phyloP scores from a whole-genome alignment of 176 grass and related monocot species.

The Cenchrus purpureus region DNA sequence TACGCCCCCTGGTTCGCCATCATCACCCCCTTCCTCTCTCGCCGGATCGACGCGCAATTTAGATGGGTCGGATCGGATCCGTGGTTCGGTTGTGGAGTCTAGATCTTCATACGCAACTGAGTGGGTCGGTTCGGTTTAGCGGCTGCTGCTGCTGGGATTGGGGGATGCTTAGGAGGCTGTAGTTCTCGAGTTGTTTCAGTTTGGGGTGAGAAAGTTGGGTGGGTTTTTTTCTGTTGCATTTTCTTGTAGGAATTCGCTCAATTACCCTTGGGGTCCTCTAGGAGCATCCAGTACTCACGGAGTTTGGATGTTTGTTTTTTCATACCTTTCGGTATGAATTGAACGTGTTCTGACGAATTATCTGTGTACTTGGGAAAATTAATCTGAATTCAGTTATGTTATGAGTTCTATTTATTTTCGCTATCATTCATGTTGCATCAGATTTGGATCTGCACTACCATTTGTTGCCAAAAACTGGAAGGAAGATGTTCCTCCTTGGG shows the following conservation, averaged over 20 bases:
- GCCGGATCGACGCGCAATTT: not conserved
- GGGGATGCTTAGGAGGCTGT: not conserved
- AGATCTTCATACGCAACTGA: not conserved
- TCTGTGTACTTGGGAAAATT: not conserved
- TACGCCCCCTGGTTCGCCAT: slow-evolving; percentile 70
- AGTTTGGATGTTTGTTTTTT: not conserved
- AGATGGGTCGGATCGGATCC: slow-evolving; percentile 21
- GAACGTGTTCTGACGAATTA: not conserved
- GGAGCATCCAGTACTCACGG: not conserved
- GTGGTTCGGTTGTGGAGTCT: slow-evolving; percentile 2
- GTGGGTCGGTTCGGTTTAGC: not conserved
- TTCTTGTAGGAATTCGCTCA: not conserved
- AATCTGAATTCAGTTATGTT: not conserved
- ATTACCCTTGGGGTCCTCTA: not conserved
- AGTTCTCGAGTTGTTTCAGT: not conserved
- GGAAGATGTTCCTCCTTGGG: not conserved
- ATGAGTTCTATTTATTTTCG: not conserved
- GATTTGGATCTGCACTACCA: not conserved
- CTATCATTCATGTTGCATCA: not conserved
- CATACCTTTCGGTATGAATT: not conserved
- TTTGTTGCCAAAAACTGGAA: not conserved
- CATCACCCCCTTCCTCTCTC: not conserved
- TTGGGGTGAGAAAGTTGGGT: not conserved
- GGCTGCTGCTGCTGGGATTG: not conserved
- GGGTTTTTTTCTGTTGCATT: not conserved